phyloP scores from a whole-genome alignment of 306 rosid species.

The Medicago arabica region DNA sequence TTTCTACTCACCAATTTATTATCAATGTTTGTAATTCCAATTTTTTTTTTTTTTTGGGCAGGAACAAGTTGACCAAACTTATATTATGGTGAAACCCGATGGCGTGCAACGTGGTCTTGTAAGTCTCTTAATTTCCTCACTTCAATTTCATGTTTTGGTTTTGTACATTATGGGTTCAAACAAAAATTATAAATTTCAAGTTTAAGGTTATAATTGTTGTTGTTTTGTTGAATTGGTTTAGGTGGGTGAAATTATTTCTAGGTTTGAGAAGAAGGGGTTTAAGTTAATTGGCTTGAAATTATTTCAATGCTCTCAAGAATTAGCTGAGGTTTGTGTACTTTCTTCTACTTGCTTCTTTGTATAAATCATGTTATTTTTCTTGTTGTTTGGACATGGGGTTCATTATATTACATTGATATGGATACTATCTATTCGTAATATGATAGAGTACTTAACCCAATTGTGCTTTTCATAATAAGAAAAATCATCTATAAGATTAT shows the following conservation, averaged over 20 bases:
- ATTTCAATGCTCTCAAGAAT: slow-evolving; percentile 81
- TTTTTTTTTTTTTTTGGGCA: slow-evolving; percentile 40
- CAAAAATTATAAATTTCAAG: background rate
- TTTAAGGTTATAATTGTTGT: slow-evolving; percentile 22
- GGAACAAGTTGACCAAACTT: slow-evolving; percentile 89
- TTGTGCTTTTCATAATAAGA: background rate
- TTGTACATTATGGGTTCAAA: background rate
- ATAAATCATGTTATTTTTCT: slow-evolving; percentile 5
- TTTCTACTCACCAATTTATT: slow-evolving; percentile 12
- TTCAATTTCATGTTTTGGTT: slow-evolving; percentile 30
- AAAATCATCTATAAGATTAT: background rate
- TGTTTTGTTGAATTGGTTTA: slow-evolving; percentile 45
- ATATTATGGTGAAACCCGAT: slow-evolving; percentile 97
- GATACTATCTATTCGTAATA: background rate
- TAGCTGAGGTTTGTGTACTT: slow-evolving; percentile 86
- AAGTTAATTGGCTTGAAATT: slow-evolving; percentile 94
- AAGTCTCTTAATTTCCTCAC: slow-evolving; percentile 50
- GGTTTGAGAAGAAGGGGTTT: slow-evolving; percentile 97
- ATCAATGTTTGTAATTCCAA: background rate
- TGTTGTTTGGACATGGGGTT: background rate
- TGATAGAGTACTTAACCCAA: background rate
- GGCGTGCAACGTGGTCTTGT: slow-evolving; percentile 99
- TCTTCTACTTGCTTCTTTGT: slow-evolving; percentile 32
- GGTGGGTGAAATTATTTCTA: slow-evolving; percentile 96
- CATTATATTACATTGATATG: background rate